Conservation (phyloP, 1,139 yeast species). For the Blastobotrys raffinosifermentans region DNA sequence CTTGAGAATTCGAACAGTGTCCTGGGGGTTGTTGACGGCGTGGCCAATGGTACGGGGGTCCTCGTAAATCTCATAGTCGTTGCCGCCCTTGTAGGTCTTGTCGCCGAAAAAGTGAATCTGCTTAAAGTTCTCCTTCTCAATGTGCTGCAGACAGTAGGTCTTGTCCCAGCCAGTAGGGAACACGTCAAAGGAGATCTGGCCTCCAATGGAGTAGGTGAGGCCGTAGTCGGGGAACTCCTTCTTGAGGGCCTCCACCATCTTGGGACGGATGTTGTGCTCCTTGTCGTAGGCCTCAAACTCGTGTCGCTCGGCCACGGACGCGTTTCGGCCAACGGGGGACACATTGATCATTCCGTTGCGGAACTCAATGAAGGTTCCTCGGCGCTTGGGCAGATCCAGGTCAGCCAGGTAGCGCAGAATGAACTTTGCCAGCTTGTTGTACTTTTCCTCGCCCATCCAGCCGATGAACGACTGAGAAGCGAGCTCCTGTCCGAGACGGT, state of each 20-base stretch:
- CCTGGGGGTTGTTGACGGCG: constrained; percentile 81
- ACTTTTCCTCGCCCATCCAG: constrained; percentile 95
- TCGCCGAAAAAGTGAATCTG: constrained; percentile 97
- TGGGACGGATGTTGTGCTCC: constrained; percentile 70
- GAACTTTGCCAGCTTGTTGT: constrained; percentile 81
- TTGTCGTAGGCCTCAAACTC: constrained; percentile 84
- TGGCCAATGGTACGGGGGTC: constrained; percentile 95
- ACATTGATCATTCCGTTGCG: constrained; percentile 99
- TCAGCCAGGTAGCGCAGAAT: constrained; percentile 78
- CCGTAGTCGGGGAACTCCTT: constrained; percentile 75
- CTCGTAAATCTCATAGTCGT: constrained; percentile 91
- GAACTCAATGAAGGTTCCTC: constrained; percentile 98
- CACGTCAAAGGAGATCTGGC: constrained; percentile 97
- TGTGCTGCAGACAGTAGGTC: constrained; percentile 94
- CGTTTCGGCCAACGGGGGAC: constrained; percentile 98
- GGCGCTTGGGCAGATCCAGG: constrained; percentile 69
- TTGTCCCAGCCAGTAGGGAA: constrained; percentile 99
- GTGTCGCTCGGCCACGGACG: constrained; percentile 86
- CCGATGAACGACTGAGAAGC: constrained; percentile 89
- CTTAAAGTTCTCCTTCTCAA: constrained; percentile 75
- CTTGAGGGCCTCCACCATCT: constrained; percentile 76
- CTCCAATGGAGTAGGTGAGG: constrained; percentile 95
- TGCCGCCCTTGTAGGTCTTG: constrained; percentile 96
- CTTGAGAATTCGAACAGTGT: constrained; percentile 77
- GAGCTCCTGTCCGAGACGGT: constrained; percentile 78